Evolutionary conservation across 257 asterid genomes (phyloP).

Genomic region (Gentiana macrophylla): DNA sequence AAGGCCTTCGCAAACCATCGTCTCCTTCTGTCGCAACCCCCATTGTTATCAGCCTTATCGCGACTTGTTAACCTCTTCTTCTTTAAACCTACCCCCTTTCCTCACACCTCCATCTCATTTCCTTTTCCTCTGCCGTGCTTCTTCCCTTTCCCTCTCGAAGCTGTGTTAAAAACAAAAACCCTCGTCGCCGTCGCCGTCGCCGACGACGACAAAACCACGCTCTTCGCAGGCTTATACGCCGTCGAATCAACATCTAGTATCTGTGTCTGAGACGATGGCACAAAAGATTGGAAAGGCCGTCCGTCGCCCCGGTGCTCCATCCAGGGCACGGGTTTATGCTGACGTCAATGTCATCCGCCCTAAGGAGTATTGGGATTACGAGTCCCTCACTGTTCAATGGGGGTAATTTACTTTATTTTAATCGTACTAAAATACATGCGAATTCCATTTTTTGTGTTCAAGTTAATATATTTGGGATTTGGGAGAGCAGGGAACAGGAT

Average conservation of each 20-base stretch:
- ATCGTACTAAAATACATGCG: no score
- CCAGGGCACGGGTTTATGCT: slow-evolving; percentile 73
- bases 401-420: slow-evolving; percentile 35
- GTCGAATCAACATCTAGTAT: slow-evolving; percentile 20
- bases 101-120: not conserved
- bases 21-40: slow-evolving; percentile 29
- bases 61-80: not conserved
- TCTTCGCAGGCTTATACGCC: slow-evolving; percentile 17
- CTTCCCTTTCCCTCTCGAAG: not conserved
- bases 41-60: not conserved
- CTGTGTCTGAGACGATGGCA: slow-evolving; percentile 50
- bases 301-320: slow-evolving; percentile 77
- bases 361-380: slow-evolving; percentile 91
- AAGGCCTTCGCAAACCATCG: slow-evolving; percentile 60
- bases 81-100: slow-evolving; percentile 5
- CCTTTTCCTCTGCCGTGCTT: no score
- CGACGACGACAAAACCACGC: slow-evolving; percentile 8
- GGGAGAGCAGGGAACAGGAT: slow-evolving; percentile 69
- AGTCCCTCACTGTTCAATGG: slow-evolving; percentile 87
- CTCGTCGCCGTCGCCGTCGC: slow-evolving; percentile 6
- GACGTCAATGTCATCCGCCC: slow-evolving; percentile 85
- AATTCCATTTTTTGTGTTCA: no score
- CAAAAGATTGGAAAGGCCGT: slow-evolving; percentile 88
- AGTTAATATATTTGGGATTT: slow-evolving; percentile 10
- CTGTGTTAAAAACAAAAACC: slow-evolving; percentile 5